Percentiles rank a stretch among this genome's conserved stretches.
Evolutionary conservation across 1,139 yeast genomes (phyloP).

Genomic region (Geotrichum histeridarum): DNA sequence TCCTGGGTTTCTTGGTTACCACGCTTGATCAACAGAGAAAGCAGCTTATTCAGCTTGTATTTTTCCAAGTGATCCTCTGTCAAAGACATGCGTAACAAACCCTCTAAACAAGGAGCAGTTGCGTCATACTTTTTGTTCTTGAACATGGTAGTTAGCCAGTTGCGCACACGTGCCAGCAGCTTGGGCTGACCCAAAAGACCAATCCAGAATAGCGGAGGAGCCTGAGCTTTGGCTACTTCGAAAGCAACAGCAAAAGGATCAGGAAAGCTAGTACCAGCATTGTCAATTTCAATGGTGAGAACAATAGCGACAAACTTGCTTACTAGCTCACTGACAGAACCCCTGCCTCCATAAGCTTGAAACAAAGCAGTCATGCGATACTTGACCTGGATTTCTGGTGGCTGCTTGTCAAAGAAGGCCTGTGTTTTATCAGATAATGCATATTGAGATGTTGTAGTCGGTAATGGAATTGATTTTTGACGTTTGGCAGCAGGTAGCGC

Average conservation of each 20-base stretch:
- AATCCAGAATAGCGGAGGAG: conserved; percentile 28
- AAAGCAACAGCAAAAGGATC: conserved; percentile 30
- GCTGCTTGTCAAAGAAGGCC: conserved; percentile 14
- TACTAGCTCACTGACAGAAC: conserved; percentile 11
- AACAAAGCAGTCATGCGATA: conserved; percentile 13
- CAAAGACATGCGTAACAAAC: conserved; percentile 25
- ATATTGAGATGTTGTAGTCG: neutral
- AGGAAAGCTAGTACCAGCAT: conserved; percentile 14
- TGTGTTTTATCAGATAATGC: conserved; percentile 10
- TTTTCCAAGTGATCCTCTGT: conserved; percentile 25
- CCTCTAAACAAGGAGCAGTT: conserved; percentile 22
- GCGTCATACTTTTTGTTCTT: conserved; percentile 23
- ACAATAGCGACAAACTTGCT: conserved; percentile 11
- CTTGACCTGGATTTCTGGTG: conserved; percentile 13
- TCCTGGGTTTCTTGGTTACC: conserved; percentile 19
- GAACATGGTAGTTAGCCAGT: conserved; percentile 29
- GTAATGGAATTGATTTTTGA: neutral
- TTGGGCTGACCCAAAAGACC: conserved; percentile 20
- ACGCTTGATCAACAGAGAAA: conserved; percentile 23
- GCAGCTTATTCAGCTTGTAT: conserved; percentile 26
- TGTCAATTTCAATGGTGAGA: conserved; percentile 12
- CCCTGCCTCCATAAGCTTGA: conserved; percentile 6
- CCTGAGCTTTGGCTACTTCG: conserved; percentile 23
- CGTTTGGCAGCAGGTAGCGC: neutral
- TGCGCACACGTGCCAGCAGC: conserved; percentile 31